phyloP scores from a whole-genome alignment of 805 yeast genomes.

The Candida krabiensis region DNA sequence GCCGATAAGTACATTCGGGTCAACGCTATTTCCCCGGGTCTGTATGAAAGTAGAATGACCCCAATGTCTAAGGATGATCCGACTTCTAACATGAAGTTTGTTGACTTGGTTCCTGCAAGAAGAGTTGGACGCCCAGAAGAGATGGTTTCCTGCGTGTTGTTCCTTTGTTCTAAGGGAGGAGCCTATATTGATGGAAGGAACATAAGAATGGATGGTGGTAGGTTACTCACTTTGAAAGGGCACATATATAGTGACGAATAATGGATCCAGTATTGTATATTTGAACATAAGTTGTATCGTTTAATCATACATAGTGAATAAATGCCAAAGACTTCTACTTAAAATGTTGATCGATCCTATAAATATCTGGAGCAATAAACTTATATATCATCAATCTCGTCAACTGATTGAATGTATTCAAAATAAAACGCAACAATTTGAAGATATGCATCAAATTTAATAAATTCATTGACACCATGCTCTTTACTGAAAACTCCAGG shows the following conservation, averaged over 20 bases:
- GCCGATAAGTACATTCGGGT: slow-evolving; percentile 25
- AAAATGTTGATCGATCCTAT: too few relatives aligned
- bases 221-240: slow-evolving; percentile 23
- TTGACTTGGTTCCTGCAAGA: slow-evolving; percentile 22
- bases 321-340: too few relatives aligned
- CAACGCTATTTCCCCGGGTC: slow-evolving; percentile 26
- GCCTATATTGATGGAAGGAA: slow-evolving; percentile 26
- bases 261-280: too few relatives aligned
- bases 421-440: slow-evolving; percentile 57
- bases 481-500: slow-evolving; percentile 40
- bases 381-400: slow-evolving; percentile 22
- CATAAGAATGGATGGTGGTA: slow-evolving; percentile 25
- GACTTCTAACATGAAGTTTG: slow-evolving; percentile 20
- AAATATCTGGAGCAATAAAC: not conserved
- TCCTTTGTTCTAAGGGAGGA: slow-evolving; percentile 23
- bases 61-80: slow-evolving; percentile 22
- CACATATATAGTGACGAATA: slow-evolving; percentile 26
- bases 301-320: not conserved
- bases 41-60: slow-evolving; percentile 25
- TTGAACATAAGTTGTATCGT: not conserved
- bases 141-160: slow-evolving; percentile 21
- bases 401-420: slow-evolving; percentile 48
- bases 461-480: slow-evolving; percentile 68
- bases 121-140: slow-evolving; percentile 22
- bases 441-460: slow-evolving; percentile 55